Base-by-base conservation (phyloP, 2,329 filamentous ascomycete genomes). In the Diaporthe citri region DNA sequence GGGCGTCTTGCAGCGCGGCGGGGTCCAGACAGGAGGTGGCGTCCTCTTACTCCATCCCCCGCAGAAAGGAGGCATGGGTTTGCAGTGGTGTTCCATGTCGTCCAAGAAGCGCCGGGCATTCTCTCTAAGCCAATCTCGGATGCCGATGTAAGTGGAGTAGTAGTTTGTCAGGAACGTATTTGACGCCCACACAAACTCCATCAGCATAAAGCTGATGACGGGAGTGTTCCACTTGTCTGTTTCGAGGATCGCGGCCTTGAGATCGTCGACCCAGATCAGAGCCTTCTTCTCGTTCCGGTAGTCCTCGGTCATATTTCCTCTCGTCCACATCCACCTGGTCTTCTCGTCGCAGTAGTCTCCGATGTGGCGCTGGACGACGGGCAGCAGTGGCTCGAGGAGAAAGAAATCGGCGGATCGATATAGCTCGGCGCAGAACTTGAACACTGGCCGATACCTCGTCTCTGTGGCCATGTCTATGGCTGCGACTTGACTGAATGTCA, bases 151-250 rank as follows among this genome's bases (percentile, higher is more conserved):
- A 3, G 20, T 12, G 4, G 6, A 1, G 20, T 1, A 17, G 17
- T 7, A 8, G 17, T 3, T 2, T 10, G 20, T 6, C 2, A 59
- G 13, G 22, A 15, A 39, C 0, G 0, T 0, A 13, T 8, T 2
- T 9, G n/a, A n/a, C 8, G 39, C 39, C 36, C 36, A 62, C 12
- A 62, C n/a, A 6, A 62, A 62, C 59, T 62, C 59, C 59, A 43
- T 62, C 12, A 62, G 39, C 3, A 62, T 31, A 0, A 9, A 5
- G 1, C 6, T 43, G n/a, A 62, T 6, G 36, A 43, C 17, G 1
- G n/a, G 36, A 0, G 39, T 62, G 13, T 62, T 43, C 59, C 36
- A 41, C 7, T 41, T 25, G 15, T 43, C 4, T 0, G n/a, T 17
- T 17, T 62, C 59, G 7, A 28, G 10, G 25, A 62, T 62, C 2